phyloP scores from a whole-genome alignment of 176 grass and related monocot species.

The Dendrocalamus sinicus region DNA sequence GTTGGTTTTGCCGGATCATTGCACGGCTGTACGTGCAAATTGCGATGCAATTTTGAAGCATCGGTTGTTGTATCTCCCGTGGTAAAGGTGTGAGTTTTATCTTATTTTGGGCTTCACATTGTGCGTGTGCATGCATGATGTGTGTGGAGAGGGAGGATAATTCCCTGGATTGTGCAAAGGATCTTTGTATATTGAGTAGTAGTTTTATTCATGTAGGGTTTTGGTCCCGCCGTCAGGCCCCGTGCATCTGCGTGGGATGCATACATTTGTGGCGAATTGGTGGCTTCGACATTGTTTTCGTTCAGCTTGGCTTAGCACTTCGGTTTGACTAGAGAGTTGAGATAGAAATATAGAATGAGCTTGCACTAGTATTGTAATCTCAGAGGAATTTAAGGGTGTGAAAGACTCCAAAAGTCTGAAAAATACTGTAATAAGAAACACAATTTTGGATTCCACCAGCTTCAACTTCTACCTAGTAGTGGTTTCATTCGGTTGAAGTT shows the following conservation, averaged over 20 bases:
- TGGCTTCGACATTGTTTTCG: slow-evolving; percentile 39
- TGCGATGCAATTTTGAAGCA: slow-evolving; percentile 46
- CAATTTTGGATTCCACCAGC: not conserved
- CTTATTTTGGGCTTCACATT: slow-evolving; percentile 32
- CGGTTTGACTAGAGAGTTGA: slow-evolving; percentile 34
- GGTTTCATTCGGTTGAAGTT: not conserved
- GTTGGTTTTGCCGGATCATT: slow-evolving; percentile 39
- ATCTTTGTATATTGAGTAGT: slow-evolving; percentile 8
- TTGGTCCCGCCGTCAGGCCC: slow-evolving; percentile 33
- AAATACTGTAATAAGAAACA: slow-evolving; percentile 10
- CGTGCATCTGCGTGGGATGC: slow-evolving; percentile 31
- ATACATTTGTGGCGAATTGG: slow-evolving; percentile 38
- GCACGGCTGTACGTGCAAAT: slow-evolving; percentile 46
- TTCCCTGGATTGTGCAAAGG: slow-evolving; percentile 45
- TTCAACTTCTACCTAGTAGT: not conserved
- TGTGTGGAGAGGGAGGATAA: not conserved
- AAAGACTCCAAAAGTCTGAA: slow-evolving; percentile 10
- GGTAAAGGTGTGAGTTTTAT: slow-evolving; percentile 50
- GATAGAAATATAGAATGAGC: slow-evolving; percentile 8
- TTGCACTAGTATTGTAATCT: not conserved
- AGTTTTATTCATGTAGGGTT: not conserved
- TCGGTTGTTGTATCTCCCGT: slow-evolving; percentile 66
- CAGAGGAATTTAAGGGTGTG: not conserved
- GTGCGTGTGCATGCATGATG: not conserved
- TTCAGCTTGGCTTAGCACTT: slow-evolving; percentile 33